Base-by-base conservation (phyloP, 106 monocot genomes). In the Allium fistulosum region DNA sequence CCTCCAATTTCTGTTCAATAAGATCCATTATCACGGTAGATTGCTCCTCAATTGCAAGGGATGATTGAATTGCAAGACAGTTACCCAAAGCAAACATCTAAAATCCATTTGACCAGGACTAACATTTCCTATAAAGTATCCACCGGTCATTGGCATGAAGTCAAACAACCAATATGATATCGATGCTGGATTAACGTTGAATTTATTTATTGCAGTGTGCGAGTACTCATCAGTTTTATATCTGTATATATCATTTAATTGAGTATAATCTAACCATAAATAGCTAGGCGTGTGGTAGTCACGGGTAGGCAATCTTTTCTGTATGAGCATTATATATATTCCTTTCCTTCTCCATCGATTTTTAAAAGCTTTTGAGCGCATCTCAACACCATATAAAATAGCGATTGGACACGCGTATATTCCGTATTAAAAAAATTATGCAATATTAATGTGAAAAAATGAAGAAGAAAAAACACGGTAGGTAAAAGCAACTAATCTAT, bases 1-100 rank as follows among this genome's bases (percentile, higher is more conserved):
- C 88, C 26, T 93, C 93, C 93, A 88, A 93, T 2, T 88, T 77
- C 57, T 78, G 72, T 60, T 93, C 88, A 17, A 93, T 72, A n/a
- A 93, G 86, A 77, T 93, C 93, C 93, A 93, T 93, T 62, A 93
- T 93, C 49, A 88, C 93, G 49, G 55, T 52, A 26, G 93, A 76
- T 68, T 88, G 88, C 66, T 93, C 93, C 4, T 80, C 85, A 5
- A 85, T 93, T 14, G 93, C 88, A n/a, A n/a, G n/a, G n/a, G n/a
- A n/a, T n/a, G n/a, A n/a, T n/a, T n/a, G n/a, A n/a, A n/a, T n/a
- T n/a, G n/a, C n/a, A n/a, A n/a, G n/a, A n/a, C n/a, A n/a, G n/a
- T n/a, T n/a, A n/a, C n/a, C n/a, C n/a, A n/a, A n/a, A n/a, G n/a
- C n/a, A n/a, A n/a, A n/a, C n/a, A n/a, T n/a, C n/a, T n/a, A n/a